Base-by-base conservation (phyloP, 495 filamentous ascomycete species). In the Emericellopsis terricola region DNA sequence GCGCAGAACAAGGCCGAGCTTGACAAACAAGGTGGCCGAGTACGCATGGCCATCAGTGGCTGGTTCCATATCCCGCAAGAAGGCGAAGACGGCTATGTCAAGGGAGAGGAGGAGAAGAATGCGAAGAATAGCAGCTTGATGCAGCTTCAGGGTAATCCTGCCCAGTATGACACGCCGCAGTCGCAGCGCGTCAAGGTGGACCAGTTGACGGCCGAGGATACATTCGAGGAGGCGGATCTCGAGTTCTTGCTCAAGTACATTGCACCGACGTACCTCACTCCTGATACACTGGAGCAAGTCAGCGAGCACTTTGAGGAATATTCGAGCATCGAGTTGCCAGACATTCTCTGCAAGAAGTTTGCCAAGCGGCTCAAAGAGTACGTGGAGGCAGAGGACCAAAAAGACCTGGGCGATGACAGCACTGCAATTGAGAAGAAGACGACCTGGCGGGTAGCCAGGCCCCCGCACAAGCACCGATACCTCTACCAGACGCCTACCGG, bases 51-150 rank as follows among this genome's bases (percentile, higher is more conserved):
- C 17, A 96, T 99, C 42, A 91, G 81, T 40, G 89, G 89, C n/a
- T 99, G 89, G 89, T 99, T 84, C 56, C 89, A 99, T 50, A 94
- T 99, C 34, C 91, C 89, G 0, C 89, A 99, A 49, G 61, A 79
- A 41, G 89, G 89, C 23, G 89, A 99, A 48, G 81, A 87, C n/a
- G 91, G 89, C 8, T 96, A 77, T 42, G 73, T 85, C 36, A 64
- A 76, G 40, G 91, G 87, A 2, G 60, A 84, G n/a, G 89, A 96
- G 51, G 81, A 83, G 55, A 75, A 76, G 47, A 65, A 89, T 15
- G 81, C 81, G 8, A 76, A 81, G 44, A 83, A 82, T 46, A 94
- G 85, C 56, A 82, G 82, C 41, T 66, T 96, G 28, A 73, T 76
- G 48, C 89, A 96, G 53, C 60, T 99, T 6, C 83, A 96, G 49